Evolutionary conservation across 345 rosid genomes (phyloP).

Genomic region (Ceriops zippeliana): DNA sequence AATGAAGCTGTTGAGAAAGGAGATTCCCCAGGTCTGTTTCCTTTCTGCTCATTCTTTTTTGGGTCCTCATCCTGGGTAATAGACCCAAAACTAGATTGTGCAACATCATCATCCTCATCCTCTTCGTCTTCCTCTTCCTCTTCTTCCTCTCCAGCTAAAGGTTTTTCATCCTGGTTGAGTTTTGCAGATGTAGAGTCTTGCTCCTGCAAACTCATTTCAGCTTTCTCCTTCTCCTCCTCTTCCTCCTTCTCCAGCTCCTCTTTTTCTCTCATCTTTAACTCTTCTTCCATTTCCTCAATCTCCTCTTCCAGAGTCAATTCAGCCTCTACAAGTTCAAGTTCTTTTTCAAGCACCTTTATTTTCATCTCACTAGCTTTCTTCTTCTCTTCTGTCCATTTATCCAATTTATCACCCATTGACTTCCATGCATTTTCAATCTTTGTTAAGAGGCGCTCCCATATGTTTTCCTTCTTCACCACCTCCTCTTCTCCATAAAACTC

Average conservation of each 20-base stretch:
- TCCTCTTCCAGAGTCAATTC: conserved; percentile 87
- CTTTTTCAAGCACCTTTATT: conserved; percentile 54
- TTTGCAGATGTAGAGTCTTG: conserved; percentile 40
- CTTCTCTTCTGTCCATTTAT: conserved; percentile 77
- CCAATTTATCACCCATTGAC: conserved; percentile 50
- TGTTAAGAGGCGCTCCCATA: conserved; percentile 40
- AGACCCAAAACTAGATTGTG: conserved; percentile 81
- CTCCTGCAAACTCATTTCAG: conserved; percentile 48
- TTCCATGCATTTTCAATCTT: conserved; percentile 49
- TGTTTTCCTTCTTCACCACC: conserved; percentile 38
- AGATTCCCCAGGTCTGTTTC: conserved; percentile 45
- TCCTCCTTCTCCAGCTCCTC: conserved; percentile 60
- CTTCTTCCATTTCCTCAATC: conserved; percentile 80
- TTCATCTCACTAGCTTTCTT: conserved; percentile 60
- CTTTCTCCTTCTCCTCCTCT: conserved; percentile 62
- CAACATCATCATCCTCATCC: conserved; percentile 53
- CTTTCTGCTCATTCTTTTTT: conserved; percentile 34
- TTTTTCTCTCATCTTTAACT: conserved; percentile 53
- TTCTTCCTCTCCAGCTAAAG: conserved; percentile 31
- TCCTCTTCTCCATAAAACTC: conserved; percentile 73
- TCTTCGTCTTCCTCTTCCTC: conserved; percentile 26
- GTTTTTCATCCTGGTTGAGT: conserved; percentile 35
- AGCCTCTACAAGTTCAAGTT: conserved; percentile 78
- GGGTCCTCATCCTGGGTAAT: conserved; percentile 31
- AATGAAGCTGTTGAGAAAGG: conserved; percentile 72